Percentiles rank a stretch among this genome's conserved stretches.
These are phyloP conservation scores for Amphicarpaea edgeworthii DNA, from an alignment of 306 rosid genomes.

Conservation along the genomic window DNA sequence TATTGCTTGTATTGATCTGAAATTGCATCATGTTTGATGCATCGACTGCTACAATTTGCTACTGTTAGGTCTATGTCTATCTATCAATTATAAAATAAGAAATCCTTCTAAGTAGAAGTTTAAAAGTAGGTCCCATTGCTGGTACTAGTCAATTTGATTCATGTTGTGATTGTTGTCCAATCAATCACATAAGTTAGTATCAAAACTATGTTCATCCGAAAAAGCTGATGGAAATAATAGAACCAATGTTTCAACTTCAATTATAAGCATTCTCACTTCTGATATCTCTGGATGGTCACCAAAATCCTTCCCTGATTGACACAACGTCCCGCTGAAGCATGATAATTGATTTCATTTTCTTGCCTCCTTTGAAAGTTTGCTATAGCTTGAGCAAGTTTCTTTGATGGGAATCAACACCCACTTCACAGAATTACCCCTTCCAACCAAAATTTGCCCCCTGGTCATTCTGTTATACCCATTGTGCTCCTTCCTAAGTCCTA, in stretches of 20 bases:
- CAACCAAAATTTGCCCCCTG: not conserved
- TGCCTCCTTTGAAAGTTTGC: conserved; percentile 10
- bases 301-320: too few species aligned
- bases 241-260: conserved; percentile 13
- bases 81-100: not conserved
- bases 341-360: conserved; percentile 14
- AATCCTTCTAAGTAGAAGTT: conserved; percentile 10
- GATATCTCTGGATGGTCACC: too few species aligned
- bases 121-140: conserved; percentile 6
- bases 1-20: conserved; percentile 2
- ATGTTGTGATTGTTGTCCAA: not conserved
- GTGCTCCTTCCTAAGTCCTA: not conserved
- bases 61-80: not conserved
- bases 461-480: not conserved
- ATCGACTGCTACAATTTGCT: not conserved
- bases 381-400: conserved; percentile 20
- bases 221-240: conserved; percentile 4
- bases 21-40: conserved; percentile 19
- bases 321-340: too few species aligned
- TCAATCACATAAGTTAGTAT: conserved; percentile 1
- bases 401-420: not conserved
- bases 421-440: not conserved
- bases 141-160: too few species aligned
- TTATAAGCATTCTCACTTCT: too few species aligned
- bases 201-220: conserved; percentile 3